Evolutionary conservation across 2,329 filamentous ascomycete genomes (phyloP), one percentile per base, ranked within the genome.

Genomic region (Gaeumannomyces sp.): DNA sequence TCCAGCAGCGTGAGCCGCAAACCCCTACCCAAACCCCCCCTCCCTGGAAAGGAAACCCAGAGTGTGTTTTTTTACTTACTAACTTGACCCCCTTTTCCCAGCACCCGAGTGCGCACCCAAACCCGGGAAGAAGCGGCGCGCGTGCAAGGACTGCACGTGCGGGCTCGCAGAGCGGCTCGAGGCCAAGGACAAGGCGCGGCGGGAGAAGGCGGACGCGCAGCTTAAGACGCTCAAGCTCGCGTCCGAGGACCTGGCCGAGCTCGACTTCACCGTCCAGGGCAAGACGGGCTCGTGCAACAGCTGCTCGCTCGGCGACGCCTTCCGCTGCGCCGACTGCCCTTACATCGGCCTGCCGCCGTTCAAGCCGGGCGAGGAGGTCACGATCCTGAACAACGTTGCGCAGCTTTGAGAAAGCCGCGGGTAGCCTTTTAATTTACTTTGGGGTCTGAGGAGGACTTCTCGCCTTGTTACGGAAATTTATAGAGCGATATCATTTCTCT

Each of bases 131-230:
- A 89, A 94, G 70, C 89, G 94, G 64, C 89, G 93, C 67, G 93
- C 95, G 65, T 99, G 95, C 83, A 98, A 99, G 79, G 95, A 99
- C 80, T 99, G 95, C 81, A 94, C 91, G 11, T 99, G 95, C 74
- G 95, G 95, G 62, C 86, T 99, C 31, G 92, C 93, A 29, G 87
- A 95, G 75, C 87, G 89, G 67, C 78, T 98, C 62, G 90, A 92
- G 71, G 89, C 89, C n/a, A 92, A 98, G 80, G 95, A 98, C 76
- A 73, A 73, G 66, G 70, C 71, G 61, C 73, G 75, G 35, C 72
- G 74, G 19, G 66, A 66, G 29, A 73, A 75, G 68, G 75, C 75
- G 0, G 73, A 76, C 64, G 64, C 65, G 61, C 70, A 70, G 38
- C 68, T 73, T 10, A 69, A 70, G 1, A 82, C 87, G 27, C 80